Evolutionary conservation across 345 rosid genomes (phyloP).

Genomic region (Citrus sp.): DNA sequence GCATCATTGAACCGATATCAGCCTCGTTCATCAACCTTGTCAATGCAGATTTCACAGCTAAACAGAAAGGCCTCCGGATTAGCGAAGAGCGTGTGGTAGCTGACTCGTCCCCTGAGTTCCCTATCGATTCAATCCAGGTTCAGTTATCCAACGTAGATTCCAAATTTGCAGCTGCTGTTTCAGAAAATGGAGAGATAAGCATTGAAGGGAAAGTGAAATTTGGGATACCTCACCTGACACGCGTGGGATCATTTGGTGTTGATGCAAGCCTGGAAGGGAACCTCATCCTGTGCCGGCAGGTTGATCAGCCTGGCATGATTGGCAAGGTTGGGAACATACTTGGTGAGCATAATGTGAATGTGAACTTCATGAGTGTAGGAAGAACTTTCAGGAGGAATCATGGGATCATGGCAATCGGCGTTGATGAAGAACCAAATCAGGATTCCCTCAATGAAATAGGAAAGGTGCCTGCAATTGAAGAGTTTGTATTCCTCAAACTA

Average conservation of each 20-base stretch:
- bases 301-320: constrained; percentile 87
- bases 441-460: constrained; percentile 59
- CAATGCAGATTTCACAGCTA: constrained; percentile 85
- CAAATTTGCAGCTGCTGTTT: constrained; percentile 59
- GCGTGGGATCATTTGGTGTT: constrained; percentile 57
- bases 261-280: constrained; percentile 88
- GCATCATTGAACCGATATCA: constrained; percentile 82
- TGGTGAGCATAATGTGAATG: constrained; percentile 64
- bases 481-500: constrained; percentile 72
- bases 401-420: constrained; percentile 88
- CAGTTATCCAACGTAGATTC: constrained; percentile 59
- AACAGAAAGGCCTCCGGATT: constrained; percentile 71
- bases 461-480: constrained; percentile 58
- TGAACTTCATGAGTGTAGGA: constrained; percentile 89
- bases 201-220: constrained; percentile 72
- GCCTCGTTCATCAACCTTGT: constrained; percentile 64
- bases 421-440: constrained; percentile 69
- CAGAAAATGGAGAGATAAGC: constrained; percentile 58
- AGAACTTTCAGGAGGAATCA: constrained; percentile 52
- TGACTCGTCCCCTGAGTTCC: constrained; percentile 54
- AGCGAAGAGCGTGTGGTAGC: constrained; percentile 61
- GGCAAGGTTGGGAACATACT: constrained; percentile 77
- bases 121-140: constrained; percentile 61
- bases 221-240: constrained; percentile 59
- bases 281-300: constrained; percentile 68